Base-by-base conservation (phyloP, 257 asterid genomes). In the Striga asiatica region DNA sequence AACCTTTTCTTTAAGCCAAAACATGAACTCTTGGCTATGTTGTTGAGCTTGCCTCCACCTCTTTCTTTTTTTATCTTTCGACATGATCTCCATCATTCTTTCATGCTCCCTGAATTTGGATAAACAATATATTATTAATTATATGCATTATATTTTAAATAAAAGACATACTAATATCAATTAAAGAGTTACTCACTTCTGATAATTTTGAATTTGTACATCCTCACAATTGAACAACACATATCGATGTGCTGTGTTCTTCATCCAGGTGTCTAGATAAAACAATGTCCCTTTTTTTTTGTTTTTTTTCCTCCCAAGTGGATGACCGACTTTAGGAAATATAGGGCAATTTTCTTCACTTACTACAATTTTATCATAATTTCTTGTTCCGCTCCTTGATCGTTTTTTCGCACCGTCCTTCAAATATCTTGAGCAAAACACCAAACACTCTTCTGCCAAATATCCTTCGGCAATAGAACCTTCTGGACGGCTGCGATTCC, bases 381-480 rank as follows among this genome's bases (percentile, higher is more conserved):
- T 24, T 22, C 13, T 4, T 6, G 23, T 22, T 12, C 23, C 8
- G 10, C 28, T 23, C 55, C 28, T 23, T 11, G 55, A 23, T 50
- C 55, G 34, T 20, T 50, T 50, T 29, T 22, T 50, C 13, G 5
- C 37, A 16, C 55, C 60, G 35, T 18, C 60, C 1, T 42, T 0
- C 29, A 56, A 38, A 38, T 56, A 35, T 11, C 47, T 22, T 56
- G 61, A 56, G 18, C 31, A 54, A 18, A 56, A 56, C 5, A 21
- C 0, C 6, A 56, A 22, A 10, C 32, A 56, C 19, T 37, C 61
- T 22, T 56, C 37, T 1, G 46, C 23, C 31, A 37, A 42, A 39
- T 56, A 55, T 12, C 50, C 61, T 50, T 55, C 31, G 1, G 14
- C 50, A 35, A 38, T 54, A 10, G 60, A 34, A 32, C 31, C 60